These are phyloP conservation scores for Coccomyxa sp. DNA, from an alignment of 139 green algal species.

Conservation along the genomic window DNA sequence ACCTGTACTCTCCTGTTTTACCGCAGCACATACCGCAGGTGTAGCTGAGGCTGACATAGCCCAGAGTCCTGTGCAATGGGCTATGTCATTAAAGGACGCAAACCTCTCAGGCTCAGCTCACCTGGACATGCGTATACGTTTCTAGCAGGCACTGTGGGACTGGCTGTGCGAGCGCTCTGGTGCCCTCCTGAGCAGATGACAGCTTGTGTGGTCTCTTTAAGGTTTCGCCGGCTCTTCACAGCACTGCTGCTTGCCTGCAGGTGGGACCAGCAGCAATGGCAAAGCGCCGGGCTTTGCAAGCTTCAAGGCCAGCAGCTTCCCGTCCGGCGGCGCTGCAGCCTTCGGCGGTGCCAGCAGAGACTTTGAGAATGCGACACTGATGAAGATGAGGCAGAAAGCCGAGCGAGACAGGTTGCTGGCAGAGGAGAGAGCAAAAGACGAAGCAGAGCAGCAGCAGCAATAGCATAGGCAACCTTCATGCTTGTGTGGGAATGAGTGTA, in stretches of 20 bases:
- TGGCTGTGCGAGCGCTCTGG: background rate
- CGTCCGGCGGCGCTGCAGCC: background rate
- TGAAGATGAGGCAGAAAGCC: conserved; percentile 23
- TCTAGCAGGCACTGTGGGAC: too few relatives aligned
- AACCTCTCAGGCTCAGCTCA: too few relatives aligned
- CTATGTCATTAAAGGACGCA: too few relatives aligned
- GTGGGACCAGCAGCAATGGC: background rate
- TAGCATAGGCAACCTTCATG: too few relatives aligned
- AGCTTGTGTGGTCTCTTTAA: background rate
- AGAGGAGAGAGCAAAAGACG: conserved; percentile 19
- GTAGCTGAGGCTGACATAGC: too few relatives aligned
- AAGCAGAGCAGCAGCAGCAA: background rate
- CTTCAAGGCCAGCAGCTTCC: conserved; percentile 7
- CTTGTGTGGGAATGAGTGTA: too few relatives aligned
- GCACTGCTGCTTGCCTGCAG: background rate
- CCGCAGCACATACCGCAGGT: too few relatives aligned
- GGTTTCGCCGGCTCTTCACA: too few relatives aligned
- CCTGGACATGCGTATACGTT: too few relatives aligned
- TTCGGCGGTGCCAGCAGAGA: background rate
- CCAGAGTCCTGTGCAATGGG: too few relatives aligned
- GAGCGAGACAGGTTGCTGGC: conserved; percentile 23
- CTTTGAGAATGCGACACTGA: conserved; percentile 25
- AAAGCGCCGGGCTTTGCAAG: background rate
- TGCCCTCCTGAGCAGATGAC: background rate
- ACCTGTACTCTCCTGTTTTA: too few relatives aligned